These are phyloP conservation scores for Claviceps quebecensis DNA, from an alignment of 2,329 filamentous ascomycete genomes.

Conservation along the genomic window DNA sequence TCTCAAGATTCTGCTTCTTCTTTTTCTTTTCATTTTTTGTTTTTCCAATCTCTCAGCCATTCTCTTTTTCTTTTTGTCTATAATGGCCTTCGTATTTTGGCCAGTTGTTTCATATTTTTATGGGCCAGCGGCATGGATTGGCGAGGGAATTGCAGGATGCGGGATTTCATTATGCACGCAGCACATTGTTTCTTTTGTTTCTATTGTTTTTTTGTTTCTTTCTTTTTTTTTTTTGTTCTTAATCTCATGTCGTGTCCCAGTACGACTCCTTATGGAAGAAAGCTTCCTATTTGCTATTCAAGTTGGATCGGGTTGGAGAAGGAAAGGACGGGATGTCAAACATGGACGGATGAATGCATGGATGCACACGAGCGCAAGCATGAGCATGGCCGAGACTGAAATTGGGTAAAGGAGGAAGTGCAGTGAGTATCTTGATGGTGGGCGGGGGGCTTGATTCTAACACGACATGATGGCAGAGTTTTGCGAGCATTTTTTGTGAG, in stretches of 20 bases:
- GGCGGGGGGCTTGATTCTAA: no score
- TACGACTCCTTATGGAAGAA: background rate
- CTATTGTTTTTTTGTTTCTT: background rate
- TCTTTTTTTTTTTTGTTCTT: background rate
- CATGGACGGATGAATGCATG: background rate
- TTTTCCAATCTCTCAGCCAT: background rate
- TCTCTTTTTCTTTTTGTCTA: background rate
- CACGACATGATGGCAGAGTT: no score
- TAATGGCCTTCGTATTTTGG: background rate
- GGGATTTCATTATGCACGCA: background rate
- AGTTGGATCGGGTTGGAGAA: background rate
- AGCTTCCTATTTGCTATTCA: background rate
- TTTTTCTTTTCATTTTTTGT: background rate
- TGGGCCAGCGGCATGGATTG: conserved; percentile 7
- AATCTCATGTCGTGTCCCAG: background rate
- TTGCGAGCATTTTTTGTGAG: no score
- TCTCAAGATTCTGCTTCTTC: conserved; percentile 1
- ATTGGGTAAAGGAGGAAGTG: no score
- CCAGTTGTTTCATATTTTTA: background rate
- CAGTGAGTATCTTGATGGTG: no score
- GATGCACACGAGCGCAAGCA: no score
- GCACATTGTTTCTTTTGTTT: background rate
- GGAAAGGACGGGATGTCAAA: background rate
- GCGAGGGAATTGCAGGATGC: conserved; percentile 2
- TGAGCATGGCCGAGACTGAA: no score